Evolutionary conservation across 306 rosid species (phyloP).

Genomic region (Casuarina cunninghamiana): DNA sequence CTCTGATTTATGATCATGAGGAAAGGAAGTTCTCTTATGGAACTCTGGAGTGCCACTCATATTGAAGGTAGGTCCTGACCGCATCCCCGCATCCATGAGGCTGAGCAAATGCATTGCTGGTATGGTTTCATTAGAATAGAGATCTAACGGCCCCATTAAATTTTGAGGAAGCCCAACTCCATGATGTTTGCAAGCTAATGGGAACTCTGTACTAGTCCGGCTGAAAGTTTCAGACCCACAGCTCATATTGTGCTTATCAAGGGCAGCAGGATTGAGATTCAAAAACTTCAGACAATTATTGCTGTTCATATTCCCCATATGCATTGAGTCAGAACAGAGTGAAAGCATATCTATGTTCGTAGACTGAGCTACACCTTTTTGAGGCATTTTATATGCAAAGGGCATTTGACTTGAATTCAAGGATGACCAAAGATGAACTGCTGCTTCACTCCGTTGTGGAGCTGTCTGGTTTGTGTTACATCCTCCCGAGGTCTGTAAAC

Average conservation of each 20-base stretch:
- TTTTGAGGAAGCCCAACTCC: slow-evolving; percentile 59
- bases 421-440: slow-evolving; percentile 67
- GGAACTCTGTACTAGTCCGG: slow-evolving; percentile 56
- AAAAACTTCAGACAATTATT: slow-evolving; percentile 47
- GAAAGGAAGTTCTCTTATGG: slow-evolving; percentile 57
- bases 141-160: slow-evolving; percentile 59
- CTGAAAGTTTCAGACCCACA: slow-evolving; percentile 48
- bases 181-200: slow-evolving; percentile 50
- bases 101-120: slow-evolving; percentile 99
- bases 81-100: slow-evolving; percentile 95
- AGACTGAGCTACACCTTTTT: slow-evolving; percentile 55
- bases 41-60: slow-evolving; percentile 44
- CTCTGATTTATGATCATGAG: slow-evolving; percentile 50
- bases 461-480: slow-evolving; percentile 55
- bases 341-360: slow-evolving; percentile 44
- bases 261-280: slow-evolving; percentile 47
- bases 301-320: slow-evolving; percentile 50
- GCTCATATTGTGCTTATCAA: slow-evolving; percentile 53
- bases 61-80: slow-evolving; percentile 58
- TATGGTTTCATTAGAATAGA: slow-evolving; percentile 86
- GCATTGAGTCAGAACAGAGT: slow-evolving; percentile 40
- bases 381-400: slow-evolving; percentile 44
- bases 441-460: slow-evolving; percentile 53
- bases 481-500: slow-evolving; percentile 50
- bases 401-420: slow-evolving; percentile 43